Evolutionary conservation across 257 asterid genomes (phyloP).

Genomic region (Asclepias syriaca): DNA sequence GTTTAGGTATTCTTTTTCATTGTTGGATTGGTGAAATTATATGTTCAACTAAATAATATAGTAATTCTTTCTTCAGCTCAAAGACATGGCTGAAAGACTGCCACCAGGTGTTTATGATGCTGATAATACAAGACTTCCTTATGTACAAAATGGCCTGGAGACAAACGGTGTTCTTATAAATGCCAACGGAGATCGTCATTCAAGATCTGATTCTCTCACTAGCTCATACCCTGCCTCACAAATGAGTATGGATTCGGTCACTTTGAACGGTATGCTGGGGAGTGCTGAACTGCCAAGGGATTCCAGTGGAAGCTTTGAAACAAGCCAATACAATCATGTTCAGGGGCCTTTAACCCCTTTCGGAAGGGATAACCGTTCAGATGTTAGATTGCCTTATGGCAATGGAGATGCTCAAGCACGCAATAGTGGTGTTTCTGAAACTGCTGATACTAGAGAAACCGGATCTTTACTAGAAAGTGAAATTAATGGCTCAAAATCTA

Average conservation of each 20-base stretch:
- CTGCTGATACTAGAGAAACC: constrained; percentile 35
- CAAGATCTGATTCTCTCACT: constrained; percentile 37
- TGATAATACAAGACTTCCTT: constrained; percentile 56
- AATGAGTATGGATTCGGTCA: constrained; percentile 29
- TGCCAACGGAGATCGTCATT: constrained; percentile 47
- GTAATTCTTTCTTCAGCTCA: constrained; percentile 45
- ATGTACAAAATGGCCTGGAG: constrained; percentile 64
- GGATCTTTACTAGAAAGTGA: constrained; percentile 38
- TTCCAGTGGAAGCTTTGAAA: constrained; percentile 26
- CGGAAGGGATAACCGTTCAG: constrained; percentile 35
- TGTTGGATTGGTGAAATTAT: background rate
- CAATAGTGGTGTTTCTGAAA: constrained; percentile 41
- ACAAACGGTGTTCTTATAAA: constrained; percentile 40
- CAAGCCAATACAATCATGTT: constrained; percentile 29
- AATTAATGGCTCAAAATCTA: constrained; percentile 40
- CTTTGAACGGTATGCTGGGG: constrained; percentile 29
- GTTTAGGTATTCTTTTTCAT: background rate
- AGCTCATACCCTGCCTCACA: constrained; percentile 40
- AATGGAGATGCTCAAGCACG: constrained; percentile 37
- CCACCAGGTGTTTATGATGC: constrained; percentile 77
- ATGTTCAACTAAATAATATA: background rate
- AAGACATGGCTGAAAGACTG: constrained; percentile 89
- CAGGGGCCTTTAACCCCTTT: constrained; percentile 29
- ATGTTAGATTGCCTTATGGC: constrained; percentile 44
- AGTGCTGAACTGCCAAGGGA: constrained; percentile 24